A percentile compares a stretch with the other conserved stretches of the same genome.
phyloP scores from a whole-genome alignment of 2,329 filamentous ascomycete species.

The Botrytis fragariae region DNA sequence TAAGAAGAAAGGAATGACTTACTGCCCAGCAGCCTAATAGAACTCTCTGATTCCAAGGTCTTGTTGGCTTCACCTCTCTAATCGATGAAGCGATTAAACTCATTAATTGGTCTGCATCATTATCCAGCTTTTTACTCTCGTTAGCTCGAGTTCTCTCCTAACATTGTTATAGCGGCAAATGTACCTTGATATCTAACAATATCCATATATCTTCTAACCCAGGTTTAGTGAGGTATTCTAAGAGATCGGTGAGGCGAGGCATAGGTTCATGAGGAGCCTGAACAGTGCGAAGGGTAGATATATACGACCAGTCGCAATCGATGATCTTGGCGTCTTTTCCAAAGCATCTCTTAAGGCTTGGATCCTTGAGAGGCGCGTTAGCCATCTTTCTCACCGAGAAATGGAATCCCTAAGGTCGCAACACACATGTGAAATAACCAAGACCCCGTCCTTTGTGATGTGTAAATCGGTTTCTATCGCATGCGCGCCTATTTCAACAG shows the following conservation, averaged over 20 bases:
- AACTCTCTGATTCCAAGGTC: slow-evolving; percentile 70
- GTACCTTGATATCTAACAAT: slow-evolving; percentile 83
- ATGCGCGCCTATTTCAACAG: slow-evolving; percentile 70
- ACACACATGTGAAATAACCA: slow-evolving; percentile 76
- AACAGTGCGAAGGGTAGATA: slow-evolving; percentile 66
- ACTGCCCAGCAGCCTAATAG: slow-evolving; percentile 82
- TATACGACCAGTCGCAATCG: slow-evolving; percentile 73
- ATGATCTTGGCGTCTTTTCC: slow-evolving; percentile 69
- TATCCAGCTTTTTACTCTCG: slow-evolving; percentile 54
- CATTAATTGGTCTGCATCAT: slow-evolving; percentile 70
- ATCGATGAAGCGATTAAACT: slow-evolving; percentile 64
- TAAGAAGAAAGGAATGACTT: slow-evolving; percentile 28
- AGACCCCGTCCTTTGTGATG: slow-evolving; percentile 75
- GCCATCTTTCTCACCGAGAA: neutral
- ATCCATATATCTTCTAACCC: slow-evolving; percentile 71
- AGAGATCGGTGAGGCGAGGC: slow-evolving; percentile 70
- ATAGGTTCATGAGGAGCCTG: slow-evolving; percentile 67
- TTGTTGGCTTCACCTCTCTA: slow-evolving; percentile 46
- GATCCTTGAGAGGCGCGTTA: slow-evolving; percentile 53
- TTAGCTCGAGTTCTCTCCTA: neutral
- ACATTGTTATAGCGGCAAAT: neutral
- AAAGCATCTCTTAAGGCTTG: slow-evolving; percentile 76
- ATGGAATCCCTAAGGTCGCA: slow-evolving; percentile 24
- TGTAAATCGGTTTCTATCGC: slow-evolving; percentile 89
- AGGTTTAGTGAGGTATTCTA: slow-evolving; percentile 66